phyloP scores from a whole-genome alignment of 1,139 yeast species.

The Saccharomyces hybrid region DNA sequence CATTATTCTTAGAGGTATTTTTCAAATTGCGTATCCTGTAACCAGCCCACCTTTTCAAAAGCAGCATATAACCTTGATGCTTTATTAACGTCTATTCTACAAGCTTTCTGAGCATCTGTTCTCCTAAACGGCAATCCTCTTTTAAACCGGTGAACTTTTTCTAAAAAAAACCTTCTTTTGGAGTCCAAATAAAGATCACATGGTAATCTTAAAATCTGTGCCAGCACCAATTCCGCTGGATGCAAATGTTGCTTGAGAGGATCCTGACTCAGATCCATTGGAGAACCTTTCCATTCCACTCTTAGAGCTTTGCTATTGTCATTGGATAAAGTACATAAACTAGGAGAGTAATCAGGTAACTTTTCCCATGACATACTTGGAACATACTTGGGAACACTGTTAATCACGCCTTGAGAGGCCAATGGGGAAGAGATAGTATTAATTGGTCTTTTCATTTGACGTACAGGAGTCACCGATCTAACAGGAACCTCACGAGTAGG shows the following conservation, averaged over 20 bases:
- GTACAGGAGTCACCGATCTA: conserved; percentile 5
- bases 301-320: conserved; percentile 63
- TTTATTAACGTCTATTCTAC: conserved; percentile 93
- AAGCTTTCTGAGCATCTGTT: conserved; percentile 96
- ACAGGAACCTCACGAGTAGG: not conserved
- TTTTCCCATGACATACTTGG: conserved; percentile 49
- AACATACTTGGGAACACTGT: conserved; percentile 18
- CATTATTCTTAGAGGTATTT: conserved; percentile 35
- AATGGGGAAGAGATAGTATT: conserved; percentile 17
- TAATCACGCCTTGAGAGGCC: conserved; percentile 22
- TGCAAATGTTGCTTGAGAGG: conserved; percentile 67
- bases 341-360: conserved; percentile 69
- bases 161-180: conserved; percentile 80
- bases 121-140: conserved; percentile 81
- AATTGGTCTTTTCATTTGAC: conserved; percentile 1
- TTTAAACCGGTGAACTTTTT: conserved; percentile 72
- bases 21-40: conserved; percentile 66
- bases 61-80: conserved; percentile 91
- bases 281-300: conserved; percentile 97
- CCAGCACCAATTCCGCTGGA: conserved; percentile 82
- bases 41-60: conserved; percentile 93
- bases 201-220: conserved; percentile 80
- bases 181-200: conserved; percentile 85
- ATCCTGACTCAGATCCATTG: conserved; percentile 83
- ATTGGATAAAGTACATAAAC: conserved; percentile 53